These are phyloP conservation scores for Cylindricascospora bacillispora DNA, from an alignment of 1,139 yeast species.

Conservation along the genomic window DNA sequence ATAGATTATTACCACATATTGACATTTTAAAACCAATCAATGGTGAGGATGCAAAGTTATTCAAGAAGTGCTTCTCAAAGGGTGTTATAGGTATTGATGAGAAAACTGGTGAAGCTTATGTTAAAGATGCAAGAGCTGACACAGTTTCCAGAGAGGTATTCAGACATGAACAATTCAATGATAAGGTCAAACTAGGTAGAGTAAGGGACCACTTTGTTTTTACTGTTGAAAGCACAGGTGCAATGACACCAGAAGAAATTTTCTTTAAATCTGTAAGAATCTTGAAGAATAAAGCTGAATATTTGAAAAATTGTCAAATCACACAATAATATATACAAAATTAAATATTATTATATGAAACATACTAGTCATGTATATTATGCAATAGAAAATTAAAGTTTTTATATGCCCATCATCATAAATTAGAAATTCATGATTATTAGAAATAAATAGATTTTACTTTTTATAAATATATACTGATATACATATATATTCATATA, in stretches of 20 bases:
- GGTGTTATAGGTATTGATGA: slow-evolving; percentile 77
- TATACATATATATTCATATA: no score
- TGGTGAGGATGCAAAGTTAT: slow-evolving; percentile 66
- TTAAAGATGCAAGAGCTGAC: slow-evolving; percentile 81
- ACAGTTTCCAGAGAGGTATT: slow-evolving; percentile 94
- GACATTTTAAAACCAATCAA: slow-evolving; percentile 60
- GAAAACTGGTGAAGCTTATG: slow-evolving; percentile 54
- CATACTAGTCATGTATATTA: no score
- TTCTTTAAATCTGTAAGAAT: slow-evolving; percentile 82
- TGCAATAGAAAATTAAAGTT: no score
- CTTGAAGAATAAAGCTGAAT: slow-evolving; percentile 74
- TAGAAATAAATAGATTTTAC: no score
- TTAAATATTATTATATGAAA: no score
- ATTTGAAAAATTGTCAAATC: slow-evolving; percentile 67
- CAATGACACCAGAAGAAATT: slow-evolving; percentile 93
- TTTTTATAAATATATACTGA: no score
- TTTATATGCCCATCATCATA: no score
- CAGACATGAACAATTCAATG: slow-evolving; percentile 82
- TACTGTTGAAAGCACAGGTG: slow-evolving; percentile 90
- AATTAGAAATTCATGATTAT: no score
- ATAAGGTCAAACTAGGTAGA: slow-evolving; percentile 83
- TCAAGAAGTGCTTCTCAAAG: slow-evolving; percentile 81
- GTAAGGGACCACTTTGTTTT: slow-evolving; percentile 85
- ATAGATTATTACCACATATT: slow-evolving; percentile 86
- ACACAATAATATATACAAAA: slow-evolving; percentile 36